Evolutionary conservation across 164 flowering plant species (phyloP).

Genomic region (Kingdonia uniflora): DNA sequence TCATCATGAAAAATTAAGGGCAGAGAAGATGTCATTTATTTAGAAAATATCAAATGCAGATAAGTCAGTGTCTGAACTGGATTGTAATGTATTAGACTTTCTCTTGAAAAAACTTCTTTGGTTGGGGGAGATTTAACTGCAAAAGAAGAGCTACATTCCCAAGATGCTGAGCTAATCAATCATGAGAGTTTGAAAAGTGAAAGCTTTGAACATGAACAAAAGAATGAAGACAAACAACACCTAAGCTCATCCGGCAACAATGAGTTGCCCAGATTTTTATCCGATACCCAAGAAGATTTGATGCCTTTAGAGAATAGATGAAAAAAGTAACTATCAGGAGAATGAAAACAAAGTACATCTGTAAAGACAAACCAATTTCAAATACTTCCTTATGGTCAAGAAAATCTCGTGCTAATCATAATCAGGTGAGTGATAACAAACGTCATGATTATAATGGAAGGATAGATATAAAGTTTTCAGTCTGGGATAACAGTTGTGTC

Average conservation of each 20-base stretch:
- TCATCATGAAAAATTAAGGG: too few species aligned
- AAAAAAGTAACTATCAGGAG: slow-evolving; percentile 1
- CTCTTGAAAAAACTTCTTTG: slow-evolving; percentile 47
- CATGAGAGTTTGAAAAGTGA: slow-evolving; percentile 26
- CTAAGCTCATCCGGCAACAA: slow-evolving; percentile 11
- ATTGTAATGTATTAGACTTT: slow-evolving; percentile 23
- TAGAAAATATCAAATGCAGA: slow-evolving; percentile 44
- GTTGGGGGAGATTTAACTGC: slow-evolving; percentile 39
- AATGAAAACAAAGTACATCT: slow-evolving; percentile 2
- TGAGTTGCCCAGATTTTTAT: slow-evolving; percentile 5
- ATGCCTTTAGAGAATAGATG: slow-evolving; percentile 13
- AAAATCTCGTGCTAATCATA: too few species aligned
- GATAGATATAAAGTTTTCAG: background rate
- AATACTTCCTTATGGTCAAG: too few species aligned
- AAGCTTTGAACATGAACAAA: slow-evolving; percentile 41
- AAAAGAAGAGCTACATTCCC: slow-evolving; percentile 37
- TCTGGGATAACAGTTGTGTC: too few species aligned
- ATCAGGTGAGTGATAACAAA: slow-evolving; percentile 23
- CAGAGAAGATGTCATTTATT: slow-evolving; percentile 34
- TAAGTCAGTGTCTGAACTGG: slow-evolving; percentile 33
- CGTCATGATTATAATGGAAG: slow-evolving; percentile 12
- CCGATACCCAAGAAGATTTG: slow-evolving; percentile 7
- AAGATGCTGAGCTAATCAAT: slow-evolving; percentile 47
- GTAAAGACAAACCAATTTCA: too few species aligned
- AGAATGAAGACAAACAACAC: slow-evolving; percentile 28